Evolutionary conservation across 257 asterid genomes (phyloP).

Genomic region (Solanum bulbocastanum): DNA sequence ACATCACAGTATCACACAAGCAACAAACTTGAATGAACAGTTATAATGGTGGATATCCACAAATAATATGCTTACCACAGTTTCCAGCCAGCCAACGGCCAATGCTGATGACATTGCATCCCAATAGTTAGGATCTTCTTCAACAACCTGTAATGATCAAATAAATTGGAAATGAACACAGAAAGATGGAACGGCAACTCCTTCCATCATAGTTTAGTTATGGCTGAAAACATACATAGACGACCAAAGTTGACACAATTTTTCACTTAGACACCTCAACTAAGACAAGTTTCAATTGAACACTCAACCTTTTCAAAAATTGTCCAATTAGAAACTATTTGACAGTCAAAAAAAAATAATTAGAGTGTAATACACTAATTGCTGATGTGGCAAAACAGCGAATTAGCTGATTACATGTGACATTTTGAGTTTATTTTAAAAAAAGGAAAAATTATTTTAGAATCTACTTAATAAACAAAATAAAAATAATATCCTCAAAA

Average conservation of each 20-base stretch:
- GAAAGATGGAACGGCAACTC: neutral
- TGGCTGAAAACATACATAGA: neutral
- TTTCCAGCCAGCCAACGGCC: slow-evolving; percentile 91
- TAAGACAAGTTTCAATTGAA: neutral
- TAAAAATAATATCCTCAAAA: neutral
- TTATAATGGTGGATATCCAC: neutral
- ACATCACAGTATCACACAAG: neutral
- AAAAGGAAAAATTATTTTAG: neutral
- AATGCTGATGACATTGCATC: slow-evolving; percentile 79
- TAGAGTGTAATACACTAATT: neutral
- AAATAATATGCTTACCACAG: slow-evolving; percentile 45
- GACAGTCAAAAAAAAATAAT: neutral
- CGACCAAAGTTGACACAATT: neutral
- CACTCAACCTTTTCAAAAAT: neutral
- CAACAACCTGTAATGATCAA: slow-evolving; percentile 52
- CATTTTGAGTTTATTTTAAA: too few species aligned
- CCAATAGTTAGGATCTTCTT: slow-evolving; percentile 85
- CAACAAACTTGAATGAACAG: neutral
- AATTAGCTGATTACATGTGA: too few species aligned
- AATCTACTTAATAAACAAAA: neutral
- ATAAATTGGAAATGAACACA: neutral
- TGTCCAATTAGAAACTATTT: neutral
- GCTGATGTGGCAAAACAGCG: neutral
- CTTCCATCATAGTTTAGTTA: neutral
- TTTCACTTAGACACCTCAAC: neutral